Percentiles rank a stretch among this genome's conserved stretches.
Evolutionary conservation across 108 stramenopile genomes (phyloP).

Genomic region (Parietichytrium sp.): DNA sequence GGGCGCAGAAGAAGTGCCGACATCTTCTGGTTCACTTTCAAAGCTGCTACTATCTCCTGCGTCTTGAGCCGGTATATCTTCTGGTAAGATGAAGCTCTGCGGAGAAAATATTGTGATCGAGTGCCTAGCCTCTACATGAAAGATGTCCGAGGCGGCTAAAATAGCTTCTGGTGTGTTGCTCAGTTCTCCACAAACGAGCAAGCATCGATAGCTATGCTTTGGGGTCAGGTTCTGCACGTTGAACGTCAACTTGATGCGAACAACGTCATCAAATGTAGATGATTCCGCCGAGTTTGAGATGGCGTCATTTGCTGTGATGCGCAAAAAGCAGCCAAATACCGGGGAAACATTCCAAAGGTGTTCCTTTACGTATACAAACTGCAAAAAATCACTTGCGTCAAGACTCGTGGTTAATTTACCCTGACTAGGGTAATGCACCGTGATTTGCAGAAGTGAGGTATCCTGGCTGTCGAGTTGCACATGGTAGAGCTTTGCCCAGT

Average conservation of each 20-base stretch:
- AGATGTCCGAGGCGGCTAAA: constrained; percentile 9
- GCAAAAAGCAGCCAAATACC: not conserved
- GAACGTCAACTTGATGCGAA: too few species aligned
- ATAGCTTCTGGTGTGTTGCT: not conserved
- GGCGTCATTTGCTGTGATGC: too few species aligned
- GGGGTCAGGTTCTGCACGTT: too few species aligned
- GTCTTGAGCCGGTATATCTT: too few species aligned
- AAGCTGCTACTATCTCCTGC: too few species aligned
- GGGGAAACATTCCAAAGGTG: constrained; percentile 3
- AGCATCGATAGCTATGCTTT: not conserved
- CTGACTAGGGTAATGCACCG: constrained; percentile 12
- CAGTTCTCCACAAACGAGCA: constrained; percentile 23
- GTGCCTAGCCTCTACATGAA: constrained; percentile 8
- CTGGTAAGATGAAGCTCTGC: too few species aligned
- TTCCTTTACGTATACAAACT: not conserved
- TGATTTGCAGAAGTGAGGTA: not conserved
- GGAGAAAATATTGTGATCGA: too few species aligned
- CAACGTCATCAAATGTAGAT: too few species aligned
- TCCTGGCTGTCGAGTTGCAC: not conserved
- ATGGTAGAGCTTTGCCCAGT: not conserved
- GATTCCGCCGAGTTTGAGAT: too few species aligned
- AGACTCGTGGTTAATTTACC: not conserved
- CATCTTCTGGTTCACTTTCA: too few species aligned
- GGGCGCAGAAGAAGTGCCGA: too few species aligned
- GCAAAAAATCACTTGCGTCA: not conserved